These are phyloP conservation scores for Parafenestella ontariensis DNA, from an alignment of 2,329 filamentous ascomycete genomes.

Conservation along the genomic window DNA sequence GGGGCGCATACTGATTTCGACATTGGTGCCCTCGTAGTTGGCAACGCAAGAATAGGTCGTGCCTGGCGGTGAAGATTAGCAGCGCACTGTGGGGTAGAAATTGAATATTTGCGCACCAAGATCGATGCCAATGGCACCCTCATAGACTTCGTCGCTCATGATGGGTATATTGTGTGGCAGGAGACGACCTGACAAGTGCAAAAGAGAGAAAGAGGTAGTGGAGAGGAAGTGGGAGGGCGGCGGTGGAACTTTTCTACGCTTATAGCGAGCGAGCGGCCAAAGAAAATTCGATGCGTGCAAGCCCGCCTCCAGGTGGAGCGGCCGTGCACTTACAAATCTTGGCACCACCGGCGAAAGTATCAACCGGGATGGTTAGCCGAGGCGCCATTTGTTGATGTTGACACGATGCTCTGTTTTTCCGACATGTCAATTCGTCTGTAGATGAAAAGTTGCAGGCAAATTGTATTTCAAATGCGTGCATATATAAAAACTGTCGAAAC, in stretches of 20 bases:
- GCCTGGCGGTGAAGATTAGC: slow-evolving; percentile 64
- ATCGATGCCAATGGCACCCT: slow-evolving; percentile 99
- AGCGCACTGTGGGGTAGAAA: slow-evolving; percentile 37
- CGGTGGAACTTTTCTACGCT: slow-evolving; percentile 30
- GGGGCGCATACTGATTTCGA: slow-evolving; percentile 86
- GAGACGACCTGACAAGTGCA: slow-evolving; percentile 38
- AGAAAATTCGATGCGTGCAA: slow-evolving; percentile 1
- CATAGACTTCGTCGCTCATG: slow-evolving; percentile 98
- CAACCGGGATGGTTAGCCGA: too few relatives aligned
- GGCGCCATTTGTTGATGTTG: too few relatives aligned
- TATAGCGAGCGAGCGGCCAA: neutral
- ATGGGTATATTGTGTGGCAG: slow-evolving; percentile 53
- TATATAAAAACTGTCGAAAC: too few relatives aligned
- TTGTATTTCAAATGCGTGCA: too few relatives aligned
- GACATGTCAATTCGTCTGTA: too few relatives aligned
- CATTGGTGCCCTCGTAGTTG: slow-evolving; percentile 98
- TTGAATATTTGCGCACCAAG: slow-evolving; percentile 69
- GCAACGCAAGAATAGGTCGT: slow-evolving; percentile 99
- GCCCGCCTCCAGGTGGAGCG: too few relatives aligned
- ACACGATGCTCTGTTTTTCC: too few relatives aligned
- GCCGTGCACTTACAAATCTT: too few relatives aligned
- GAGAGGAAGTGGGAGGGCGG: slow-evolving; percentile 39
- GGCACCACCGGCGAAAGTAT: too few relatives aligned
- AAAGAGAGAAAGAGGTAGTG: slow-evolving; percentile 38
- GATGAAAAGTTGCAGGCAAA: too few relatives aligned